These are phyloP conservation scores for Arthonia radiata DNA, from an alignment of 495 filamentous ascomycete genomes.

Conservation along the genomic window DNA sequence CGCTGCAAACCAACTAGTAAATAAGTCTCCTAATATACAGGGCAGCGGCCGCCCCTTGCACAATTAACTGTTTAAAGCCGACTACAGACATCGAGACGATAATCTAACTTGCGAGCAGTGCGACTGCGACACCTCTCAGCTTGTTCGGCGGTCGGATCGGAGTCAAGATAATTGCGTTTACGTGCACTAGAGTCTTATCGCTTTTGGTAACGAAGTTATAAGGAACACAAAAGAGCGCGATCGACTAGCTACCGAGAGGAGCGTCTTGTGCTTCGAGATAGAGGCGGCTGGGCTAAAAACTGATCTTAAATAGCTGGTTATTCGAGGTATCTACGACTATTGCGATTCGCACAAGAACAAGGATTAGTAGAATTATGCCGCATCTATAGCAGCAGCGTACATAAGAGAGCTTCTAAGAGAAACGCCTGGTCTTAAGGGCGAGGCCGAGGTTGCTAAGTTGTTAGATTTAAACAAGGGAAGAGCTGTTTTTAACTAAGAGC, in stretches of 20 bases:
- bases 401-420: conserved; percentile 9
- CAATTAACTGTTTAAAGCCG: conserved; percentile 7
- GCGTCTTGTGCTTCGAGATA: conserved; percentile 22
- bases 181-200: conserved; percentile 18
- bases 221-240: conserved; percentile 10
- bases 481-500: not conserved
- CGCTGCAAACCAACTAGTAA: too few species aligned
- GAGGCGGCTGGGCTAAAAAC: conserved; percentile 20
- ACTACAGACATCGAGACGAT: conserved; percentile 6
- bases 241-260: conserved; percentile 7
- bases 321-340: conserved; percentile 19
- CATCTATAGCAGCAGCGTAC: conserved; percentile 14
- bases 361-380: conserved; percentile 14
- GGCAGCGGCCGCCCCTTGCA: conserved; percentile 1
- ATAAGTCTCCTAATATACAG: conserved; percentile 2
- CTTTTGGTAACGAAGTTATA: conserved; percentile 17
- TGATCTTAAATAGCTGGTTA: conserved; percentile 13
- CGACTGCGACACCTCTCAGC: conserved; percentile 1
- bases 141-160: conserved; percentile 4
- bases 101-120: conserved; percentile 4
- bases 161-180: conserved; percentile 6
- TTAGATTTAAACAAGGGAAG: not conserved
- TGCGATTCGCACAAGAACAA: conserved; percentile 17
- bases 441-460: not conserved
- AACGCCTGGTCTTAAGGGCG: not conserved